Base-by-base conservation (phyloP, 345 rosid genomes). In the Salix exigua region DNA sequence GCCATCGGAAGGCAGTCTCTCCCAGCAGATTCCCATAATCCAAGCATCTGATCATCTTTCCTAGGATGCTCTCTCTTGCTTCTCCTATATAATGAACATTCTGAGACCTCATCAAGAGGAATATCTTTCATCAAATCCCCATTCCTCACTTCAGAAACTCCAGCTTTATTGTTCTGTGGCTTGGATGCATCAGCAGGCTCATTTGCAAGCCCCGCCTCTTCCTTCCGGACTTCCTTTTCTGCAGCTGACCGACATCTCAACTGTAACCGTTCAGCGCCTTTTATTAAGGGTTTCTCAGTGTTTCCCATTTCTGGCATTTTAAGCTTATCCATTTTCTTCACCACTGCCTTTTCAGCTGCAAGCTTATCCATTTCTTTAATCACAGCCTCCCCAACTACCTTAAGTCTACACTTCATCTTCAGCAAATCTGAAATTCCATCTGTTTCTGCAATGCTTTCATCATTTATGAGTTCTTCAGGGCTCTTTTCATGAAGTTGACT, bases 381-480 rank as follows among this genome's bases (percentile, higher is more conserved):
- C 71, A 77, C 58, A 4, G 73, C 76, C 64, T 70, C 74, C 65
- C 74, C 93, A 72, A 90, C 86, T 68, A 86, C 88, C 76, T 83
- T 84, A 33, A 86, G 82, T 78, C 83, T 81, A 42, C 83, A 77
- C 72, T 86, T 88, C 81, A 88, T 84, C 80, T 86, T 81, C 82
- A 82, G 82, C 82, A 88, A 84, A 73, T 87, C 87, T 38, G 86
- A 84, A 83, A 85, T 74, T 76, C 86, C 91, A 79, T 75, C 87
- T n/a, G 82, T 64, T 77, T 72, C 66, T 14, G 51, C 77, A 38
- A 78, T 30, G 75, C 63, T 74, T 71, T 75, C 71, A 65, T 73
- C 83, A 68, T 66, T 80, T 74, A 71, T 72, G 69, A 76, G 66
- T 46, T 82, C 89, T 73, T 78, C 77, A 73, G 58, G 62, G 37